phyloP scores from a whole-genome alignment of 495 filamentous ascomycete species.

The Aspergillus coremiiformis region DNA sequence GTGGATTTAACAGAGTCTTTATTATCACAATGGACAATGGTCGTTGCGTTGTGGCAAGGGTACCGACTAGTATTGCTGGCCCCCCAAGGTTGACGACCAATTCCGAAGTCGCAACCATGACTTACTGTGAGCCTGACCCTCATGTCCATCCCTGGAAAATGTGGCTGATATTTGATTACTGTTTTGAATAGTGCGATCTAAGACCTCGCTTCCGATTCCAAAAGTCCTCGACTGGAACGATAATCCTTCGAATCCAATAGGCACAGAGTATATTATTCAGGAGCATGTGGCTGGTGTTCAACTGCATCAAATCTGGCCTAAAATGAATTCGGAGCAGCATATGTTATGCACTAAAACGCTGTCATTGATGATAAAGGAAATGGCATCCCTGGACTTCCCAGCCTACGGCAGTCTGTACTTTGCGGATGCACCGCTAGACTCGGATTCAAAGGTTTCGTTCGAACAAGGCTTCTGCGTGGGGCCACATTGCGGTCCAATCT shows the following conservation, averaged over 20 bases:
- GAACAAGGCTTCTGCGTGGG: conserved; percentile 34
- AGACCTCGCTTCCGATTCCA: conserved; percentile 31
- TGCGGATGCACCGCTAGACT: conserved; percentile 20
- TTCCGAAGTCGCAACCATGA: conserved; percentile 43
- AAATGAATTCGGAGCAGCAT: conserved; percentile 27
- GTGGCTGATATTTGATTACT: conserved; percentile 2
- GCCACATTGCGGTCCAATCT: conserved; percentile 31
- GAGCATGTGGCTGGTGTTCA: conserved; percentile 32
- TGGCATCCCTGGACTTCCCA: conserved; percentile 33
- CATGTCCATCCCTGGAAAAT: too few species aligned
- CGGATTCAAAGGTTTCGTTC: conserved; percentile 20
- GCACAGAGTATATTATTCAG: conserved; percentile 42
- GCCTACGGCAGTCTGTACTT: conserved; percentile 38
- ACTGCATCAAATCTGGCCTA: conserved; percentile 31
- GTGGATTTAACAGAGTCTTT: conserved; percentile 37
- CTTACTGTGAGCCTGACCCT: conserved; percentile 28
- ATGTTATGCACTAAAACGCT: conserved; percentile 30
- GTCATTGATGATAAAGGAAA: conserved; percentile 23
- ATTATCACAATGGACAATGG: conserved; percentile 31
- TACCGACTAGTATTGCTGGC: conserved; percentile 33
- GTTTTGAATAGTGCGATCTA: conserved; percentile 26
- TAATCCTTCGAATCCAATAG: conserved; percentile 28
- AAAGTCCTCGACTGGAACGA: conserved; percentile 39
- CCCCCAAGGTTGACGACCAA: conserved; percentile 31
- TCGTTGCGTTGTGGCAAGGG: conserved; percentile 28